Conservation (phyloP, 805 yeast genomes). For the Ogataea henricii region DNA sequence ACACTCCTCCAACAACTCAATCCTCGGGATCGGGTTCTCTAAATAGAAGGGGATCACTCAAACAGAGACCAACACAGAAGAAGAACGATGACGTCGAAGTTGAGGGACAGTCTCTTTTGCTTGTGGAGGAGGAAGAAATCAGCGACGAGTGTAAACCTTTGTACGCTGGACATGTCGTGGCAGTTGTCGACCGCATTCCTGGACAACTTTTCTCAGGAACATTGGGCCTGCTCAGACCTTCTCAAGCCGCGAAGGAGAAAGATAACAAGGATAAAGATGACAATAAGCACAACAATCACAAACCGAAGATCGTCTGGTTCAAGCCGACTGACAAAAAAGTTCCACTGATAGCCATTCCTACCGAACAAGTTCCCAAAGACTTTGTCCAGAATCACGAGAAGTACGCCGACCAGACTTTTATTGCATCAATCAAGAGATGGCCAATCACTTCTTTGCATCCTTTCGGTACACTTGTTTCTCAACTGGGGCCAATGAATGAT, state of each 20-base stretch:
- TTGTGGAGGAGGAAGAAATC: slow-evolving; percentile 94
- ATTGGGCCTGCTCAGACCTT: slow-evolving; percentile 89
- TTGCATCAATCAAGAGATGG: slow-evolving; percentile 97
- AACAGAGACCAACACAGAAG: slow-evolving; percentile 95
- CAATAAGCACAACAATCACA: slow-evolving; percentile 32
- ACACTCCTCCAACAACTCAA: slow-evolving; percentile 38
- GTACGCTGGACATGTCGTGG: slow-evolving; percentile 98
- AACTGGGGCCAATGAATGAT: slow-evolving; percentile 79
- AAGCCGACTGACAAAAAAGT: slow-evolving; percentile 98
- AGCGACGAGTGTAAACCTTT: slow-evolving; percentile 90
- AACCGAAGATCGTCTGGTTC: slow-evolving; percentile 98
- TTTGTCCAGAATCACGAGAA: slow-evolving; percentile 89
- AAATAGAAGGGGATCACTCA: slow-evolving; percentile 84
- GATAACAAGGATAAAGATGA: slow-evolving; percentile 48
- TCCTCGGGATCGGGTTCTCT: slow-evolving; percentile 37
- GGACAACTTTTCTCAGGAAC: slow-evolving; percentile 97
- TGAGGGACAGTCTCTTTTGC: slow-evolving; percentile 89
- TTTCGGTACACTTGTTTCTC: slow-evolving; percentile 88
- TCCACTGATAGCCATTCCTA: slow-evolving; percentile 96
- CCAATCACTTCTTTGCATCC: slow-evolving; percentile 99
- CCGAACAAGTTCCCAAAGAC: slow-evolving; percentile 96
- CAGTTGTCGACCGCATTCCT: slow-evolving; percentile 95
- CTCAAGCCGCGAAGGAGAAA: slow-evolving; percentile 84
- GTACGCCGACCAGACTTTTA: slow-evolving; percentile 80
- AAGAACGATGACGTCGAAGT: slow-evolving; percentile 98